Percentiles rank a stretch among this genome's conserved stretches.
These are phyloP conservation scores for Vanrija humicola DNA, from an alignment of 1,284 basidiomycete genomes.

Conservation along the genomic window DNA sequence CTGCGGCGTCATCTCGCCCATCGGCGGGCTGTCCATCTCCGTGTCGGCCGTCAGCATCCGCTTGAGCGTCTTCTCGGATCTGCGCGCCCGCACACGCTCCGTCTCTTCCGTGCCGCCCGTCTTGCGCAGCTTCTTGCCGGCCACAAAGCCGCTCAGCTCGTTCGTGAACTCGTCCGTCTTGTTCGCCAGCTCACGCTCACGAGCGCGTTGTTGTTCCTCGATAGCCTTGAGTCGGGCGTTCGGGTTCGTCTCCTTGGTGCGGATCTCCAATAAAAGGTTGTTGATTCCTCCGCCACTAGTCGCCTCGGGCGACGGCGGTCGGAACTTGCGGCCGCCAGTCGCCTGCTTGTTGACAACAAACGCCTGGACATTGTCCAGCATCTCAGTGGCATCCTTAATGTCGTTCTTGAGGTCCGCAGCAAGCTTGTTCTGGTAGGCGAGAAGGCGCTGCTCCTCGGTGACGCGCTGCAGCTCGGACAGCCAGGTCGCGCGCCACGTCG, in stretches of 20 bases:
- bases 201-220: slow-evolving; percentile 71
- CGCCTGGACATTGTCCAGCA: slow-evolving; percentile 81
- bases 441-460: slow-evolving; percentile 93
- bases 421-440: slow-evolving; percentile 87
- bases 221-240: slow-evolving; percentile 80
- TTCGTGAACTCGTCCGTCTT: slow-evolving; percentile 64
- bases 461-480: slow-evolving; percentile 92
- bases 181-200: slow-evolving; percentile 67
- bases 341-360: slow-evolving; percentile 67
- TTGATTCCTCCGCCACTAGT: slow-evolving; percentile 54
- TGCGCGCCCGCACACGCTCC: slow-evolving; percentile 75
- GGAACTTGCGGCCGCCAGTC: slow-evolving; percentile 39
- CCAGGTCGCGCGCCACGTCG: slow-evolving; percentile 99
- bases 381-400: slow-evolving; percentile 76
- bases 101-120: slow-evolving; percentile 90
- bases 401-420: slow-evolving; percentile 84
- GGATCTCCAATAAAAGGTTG: slow-evolving; percentile 75
- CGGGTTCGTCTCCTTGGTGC: slow-evolving; percentile 73
- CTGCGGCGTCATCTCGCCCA: slow-evolving; percentile 2
- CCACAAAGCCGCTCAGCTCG: slow-evolving; percentile 78
- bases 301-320: slow-evolving; percentile 21
- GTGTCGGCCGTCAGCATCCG: slow-evolving; percentile 64
- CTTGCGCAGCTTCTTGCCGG: slow-evolving; percentile 79
- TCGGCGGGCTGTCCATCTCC: slow-evolving; percentile 2
- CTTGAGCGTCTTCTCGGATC: slow-evolving; percentile 76